These are phyloP conservation scores for Leccinellum rugosiceps DNA, from an alignment of 768 basidiomycete species.

Conservation along the genomic window DNA sequence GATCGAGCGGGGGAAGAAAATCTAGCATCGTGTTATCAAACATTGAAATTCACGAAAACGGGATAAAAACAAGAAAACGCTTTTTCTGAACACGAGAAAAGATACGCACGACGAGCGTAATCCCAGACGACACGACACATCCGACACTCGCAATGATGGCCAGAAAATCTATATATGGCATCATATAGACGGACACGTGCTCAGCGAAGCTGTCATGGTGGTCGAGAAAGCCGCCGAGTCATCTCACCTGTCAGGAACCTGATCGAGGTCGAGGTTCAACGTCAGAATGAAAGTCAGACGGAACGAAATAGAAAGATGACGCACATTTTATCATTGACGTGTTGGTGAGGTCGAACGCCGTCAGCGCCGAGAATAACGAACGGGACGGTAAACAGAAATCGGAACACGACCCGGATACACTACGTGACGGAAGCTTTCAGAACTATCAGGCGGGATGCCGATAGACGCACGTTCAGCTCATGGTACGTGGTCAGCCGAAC, in stretches of 20 bases:
- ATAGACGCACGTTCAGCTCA: slow-evolving; percentile 67
- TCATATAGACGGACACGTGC: neutral
- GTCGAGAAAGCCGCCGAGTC: neutral
- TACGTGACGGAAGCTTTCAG: slow-evolving; percentile 24
- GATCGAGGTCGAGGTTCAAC: neutral
- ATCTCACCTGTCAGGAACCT: slow-evolving; percentile 28
- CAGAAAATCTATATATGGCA: slow-evolving; percentile 47
- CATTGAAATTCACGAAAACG: neutral
- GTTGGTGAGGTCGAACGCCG: slow-evolving; percentile 57
- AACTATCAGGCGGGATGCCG: neutral
- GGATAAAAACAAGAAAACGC: too few relatives aligned
- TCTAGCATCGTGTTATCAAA: slow-evolving; percentile 35
- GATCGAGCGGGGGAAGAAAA: slow-evolving; percentile 81
- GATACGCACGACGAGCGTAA: slow-evolving; percentile 66
- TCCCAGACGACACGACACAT: slow-evolving; percentile 61
- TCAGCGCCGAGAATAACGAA: slow-evolving; percentile 66
- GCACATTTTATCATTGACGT: slow-evolving; percentile 62
- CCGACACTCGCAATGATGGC: slow-evolving; percentile 58
- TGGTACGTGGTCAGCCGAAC: slow-evolving; percentile 77
- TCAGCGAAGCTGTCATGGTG: neutral
- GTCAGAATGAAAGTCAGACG: neutral
- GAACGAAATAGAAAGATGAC: slow-evolving; percentile 3
- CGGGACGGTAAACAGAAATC: slow-evolving; percentile 67
- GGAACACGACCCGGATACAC: slow-evolving; percentile 70
- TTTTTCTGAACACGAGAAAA: neutral